A percentile compares a stretch with the other conserved stretches of the same genome.
These are phyloP conservation scores for Leccinum angustisporum DNA, from an alignment of 1,284 basidiomycete genomes.

Conservation along the genomic window DNA sequence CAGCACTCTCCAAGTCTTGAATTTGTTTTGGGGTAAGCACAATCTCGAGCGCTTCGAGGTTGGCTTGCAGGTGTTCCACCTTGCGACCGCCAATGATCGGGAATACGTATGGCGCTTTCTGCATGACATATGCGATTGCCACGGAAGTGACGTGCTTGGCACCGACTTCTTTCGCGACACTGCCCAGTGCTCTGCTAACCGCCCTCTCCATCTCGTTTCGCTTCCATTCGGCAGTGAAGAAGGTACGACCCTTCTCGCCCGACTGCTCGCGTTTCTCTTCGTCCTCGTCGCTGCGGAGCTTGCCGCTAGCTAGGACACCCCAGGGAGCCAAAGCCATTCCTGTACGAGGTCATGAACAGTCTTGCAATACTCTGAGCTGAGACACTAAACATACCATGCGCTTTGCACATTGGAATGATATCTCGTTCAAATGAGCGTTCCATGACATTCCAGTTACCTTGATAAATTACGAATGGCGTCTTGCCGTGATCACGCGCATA, in stretches of 20 bases:
- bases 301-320: slow-evolving; percentile 36
- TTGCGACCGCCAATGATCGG: slow-evolving; percentile 53
- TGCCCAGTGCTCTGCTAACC: slow-evolving; percentile 12
- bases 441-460: slow-evolving; percentile 52
- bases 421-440: slow-evolving; percentile 49
- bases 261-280: slow-evolving; percentile 26
- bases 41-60: slow-evolving; percentile 49
- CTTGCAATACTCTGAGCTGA: not conserved
- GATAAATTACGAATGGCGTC: slow-evolving; percentile 53
- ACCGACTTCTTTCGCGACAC: slow-evolving; percentile 25
- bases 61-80: slow-evolving; percentile 46
- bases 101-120: slow-evolving; percentile 50
- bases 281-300: slow-evolving; percentile 33
- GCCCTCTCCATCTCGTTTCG: slow-evolving; percentile 28
- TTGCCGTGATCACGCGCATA: slow-evolving; percentile 43
- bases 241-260: slow-evolving; percentile 27
- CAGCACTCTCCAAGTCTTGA: slow-evolving; percentile 40
- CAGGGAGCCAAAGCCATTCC: slow-evolving; percentile 42
- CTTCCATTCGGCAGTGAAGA: slow-evolving; percentile 21
- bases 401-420: slow-evolving; percentile 49
- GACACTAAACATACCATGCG: slow-evolving; percentile 34
- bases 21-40: slow-evolving; percentile 45
- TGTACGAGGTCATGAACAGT: not conserved
- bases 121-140: slow-evolving; percentile 50
- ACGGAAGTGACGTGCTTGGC: slow-evolving; percentile 28